Base-by-base conservation (phyloP, 2,329 filamentous ascomycete species). In the Trichophyton schoenleinii region DNA sequence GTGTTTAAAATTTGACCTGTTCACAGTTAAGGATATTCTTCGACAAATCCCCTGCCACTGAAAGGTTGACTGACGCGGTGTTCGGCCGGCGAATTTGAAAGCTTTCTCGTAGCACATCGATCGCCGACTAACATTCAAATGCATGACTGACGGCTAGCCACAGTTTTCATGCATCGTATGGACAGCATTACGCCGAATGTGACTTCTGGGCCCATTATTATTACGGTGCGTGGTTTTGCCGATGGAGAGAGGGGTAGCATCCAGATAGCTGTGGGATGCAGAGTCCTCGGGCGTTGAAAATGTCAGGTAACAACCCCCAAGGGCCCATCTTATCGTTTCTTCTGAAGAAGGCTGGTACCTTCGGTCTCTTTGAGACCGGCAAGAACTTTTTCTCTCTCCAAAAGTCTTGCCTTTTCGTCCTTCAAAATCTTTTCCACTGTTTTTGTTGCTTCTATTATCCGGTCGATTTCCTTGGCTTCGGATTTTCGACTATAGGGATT, bases 401-500 rank as follows among this genome's bases (percentile, higher is more conserved):
- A 74, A 60, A 88, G 74, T 65, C 80, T 77, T 60, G 81, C 79
- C 72, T 87, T 87, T 74, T 88, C 87, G 60, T 80, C 77, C 72
- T 83, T 84, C 62, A 87, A 79, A 73, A 83, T 79, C 64, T 78
- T 80, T 66, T 82, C 81, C 64, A 86, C 80, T 68, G 77, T 80
- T 70, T 78, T 79, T 58, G 79, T 78, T 71, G 87, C 83, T 61
- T 82, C 79, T 61, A 82, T 78, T 48, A 89, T 82, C 69, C 85
- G 82, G 61, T 80, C 79, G 69, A 85, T 77, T 61, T 88, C 87
- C 63, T 85, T 85, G 64, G 78, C 78, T 75, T 88, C 88, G 57
- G 84, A 86, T 75, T 87, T 84, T 62, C 80, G 79, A 72, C 86
- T 88, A 70, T 89, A 91, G n/a, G 84, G 86, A 70, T 86, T 86